These are phyloP conservation scores for Wickerhamiella parazyma DNA, from an alignment of 805 yeast species.

Conservation along the genomic window DNA sequence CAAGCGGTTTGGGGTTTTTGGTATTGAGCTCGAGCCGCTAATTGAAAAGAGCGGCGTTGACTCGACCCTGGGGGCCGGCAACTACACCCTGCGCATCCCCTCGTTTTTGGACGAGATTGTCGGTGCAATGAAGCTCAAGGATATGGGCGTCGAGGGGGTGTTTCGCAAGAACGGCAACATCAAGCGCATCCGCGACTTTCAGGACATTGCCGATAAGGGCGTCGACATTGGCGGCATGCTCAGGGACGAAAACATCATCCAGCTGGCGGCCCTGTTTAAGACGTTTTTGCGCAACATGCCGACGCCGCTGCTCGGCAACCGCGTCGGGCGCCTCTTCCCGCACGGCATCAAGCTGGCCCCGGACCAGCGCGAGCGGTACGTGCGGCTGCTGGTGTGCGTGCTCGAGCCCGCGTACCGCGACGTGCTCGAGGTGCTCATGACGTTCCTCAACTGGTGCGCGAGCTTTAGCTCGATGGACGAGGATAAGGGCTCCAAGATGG, in stretches of 20 bases:
- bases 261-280: slow-evolving; percentile 82
- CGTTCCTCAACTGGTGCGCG: slow-evolving; percentile 88
- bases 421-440: slow-evolving; percentile 68
- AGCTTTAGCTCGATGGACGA: slow-evolving; percentile 89
- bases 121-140: slow-evolving; percentile 72
- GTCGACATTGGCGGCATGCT: slow-evolving; percentile 64
- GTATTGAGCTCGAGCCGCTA: slow-evolving; percentile 56
- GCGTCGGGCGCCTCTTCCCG: slow-evolving; percentile 67
- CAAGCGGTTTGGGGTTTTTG: slow-evolving; percentile 45
- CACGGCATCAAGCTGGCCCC: slow-evolving; percentile 23
- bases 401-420: slow-evolving; percentile 75
- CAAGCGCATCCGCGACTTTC: slow-evolving; percentile 57
- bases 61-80: slow-evolving; percentile 70
- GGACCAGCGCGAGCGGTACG: slow-evolving; percentile 15
- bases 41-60: slow-evolving; percentile 65
- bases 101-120: slow-evolving; percentile 75
- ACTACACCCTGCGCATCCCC: slow-evolving; percentile 63
- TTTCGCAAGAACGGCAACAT: slow-evolving; percentile 95
- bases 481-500: slow-evolving; percentile 89
- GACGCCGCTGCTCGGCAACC: slow-evolving; percentile 70
- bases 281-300: slow-evolving; percentile 88
- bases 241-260: slow-evolving; percentile 69
- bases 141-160: slow-evolving; percentile 88
- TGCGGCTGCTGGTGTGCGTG: slow-evolving; percentile 48
- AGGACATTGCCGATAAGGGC: slow-evolving; percentile 56